Percentiles rank a stretch among this genome's conserved stretches.
phyloP scores from a whole-genome alignment of 2,329 filamentous ascomycete species.

The Aureobasidium mangrovei region DNA sequence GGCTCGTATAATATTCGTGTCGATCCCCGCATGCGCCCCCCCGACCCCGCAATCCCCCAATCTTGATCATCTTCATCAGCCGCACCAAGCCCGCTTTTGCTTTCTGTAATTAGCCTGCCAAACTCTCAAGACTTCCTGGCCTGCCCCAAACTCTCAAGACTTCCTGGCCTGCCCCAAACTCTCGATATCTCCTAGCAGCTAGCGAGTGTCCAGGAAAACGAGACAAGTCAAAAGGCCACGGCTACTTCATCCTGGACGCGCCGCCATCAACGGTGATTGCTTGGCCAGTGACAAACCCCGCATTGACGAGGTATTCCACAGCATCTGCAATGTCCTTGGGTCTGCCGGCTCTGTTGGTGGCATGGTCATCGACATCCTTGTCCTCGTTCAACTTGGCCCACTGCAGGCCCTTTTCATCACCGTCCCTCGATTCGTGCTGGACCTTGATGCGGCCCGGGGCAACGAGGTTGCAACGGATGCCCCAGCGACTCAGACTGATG shows the following conservation, averaged over 20 bases:
- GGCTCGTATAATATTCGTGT: too few relatives aligned
- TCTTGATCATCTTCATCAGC: too few relatives aligned
- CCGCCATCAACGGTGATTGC: constrained; percentile 37
- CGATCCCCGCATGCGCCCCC: too few relatives aligned
- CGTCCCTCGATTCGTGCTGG: constrained; percentile 32
- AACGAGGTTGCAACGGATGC: constrained; percentile 39
- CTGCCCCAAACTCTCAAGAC: too few relatives aligned
- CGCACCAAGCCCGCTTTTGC: too few relatives aligned
- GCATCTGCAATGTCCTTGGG: constrained; percentile 37
- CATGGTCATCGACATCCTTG: constrained; percentile 39
- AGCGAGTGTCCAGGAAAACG: too few relatives aligned
- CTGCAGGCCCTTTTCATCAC: constrained; percentile 30
- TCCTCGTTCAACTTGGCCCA: constrained; percentile 36
- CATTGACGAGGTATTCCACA: constrained; percentile 32
- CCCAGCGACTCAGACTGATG: constrained; percentile 32
- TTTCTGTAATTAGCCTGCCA: too few relatives aligned
- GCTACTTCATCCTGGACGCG: constrained; percentile 30
- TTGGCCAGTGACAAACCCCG: constrained; percentile 36
- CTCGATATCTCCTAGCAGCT: too few relatives aligned
- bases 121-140: too few relatives aligned
- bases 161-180: too few relatives aligned
- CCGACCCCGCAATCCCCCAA: too few relatives aligned
- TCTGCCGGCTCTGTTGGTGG: constrained; percentile 41
- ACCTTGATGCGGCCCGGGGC: constrained; percentile 45
- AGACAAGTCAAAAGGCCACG: too few relatives aligned